Percentiles rank a stretch among this genome's conserved stretches.
phyloP scores from a whole-genome alignment of 2,329 filamentous ascomycete species.

The Gyromitra esculenta region DNA sequence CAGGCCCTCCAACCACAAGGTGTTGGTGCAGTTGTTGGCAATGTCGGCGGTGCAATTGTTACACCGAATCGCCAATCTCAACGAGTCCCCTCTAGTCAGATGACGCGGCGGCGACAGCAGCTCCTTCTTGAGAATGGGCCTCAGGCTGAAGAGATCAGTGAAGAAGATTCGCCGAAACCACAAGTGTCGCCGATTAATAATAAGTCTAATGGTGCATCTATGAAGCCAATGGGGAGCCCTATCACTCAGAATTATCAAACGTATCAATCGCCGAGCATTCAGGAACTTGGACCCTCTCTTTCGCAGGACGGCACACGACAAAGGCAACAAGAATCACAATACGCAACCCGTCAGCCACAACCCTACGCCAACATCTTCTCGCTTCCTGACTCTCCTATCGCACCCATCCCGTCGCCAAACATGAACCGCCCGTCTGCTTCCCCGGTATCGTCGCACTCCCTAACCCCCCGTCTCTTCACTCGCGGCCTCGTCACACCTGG shows the following conservation, averaged over 20 bases:
- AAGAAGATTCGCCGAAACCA: conserved; percentile 37
- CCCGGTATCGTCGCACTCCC: conserved; percentile 40
- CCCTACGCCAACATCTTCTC: conserved; percentile 43
- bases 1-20: conserved; percentile 51
- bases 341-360: conserved; percentile 37
- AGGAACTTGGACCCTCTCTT: conserved; percentile 48
- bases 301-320: conserved; percentile 32
- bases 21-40: conserved; percentile 61
- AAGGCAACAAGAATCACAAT: conserved; percentile 39
- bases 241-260: conserved; percentile 46
- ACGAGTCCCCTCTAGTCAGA: conserved; percentile 57
- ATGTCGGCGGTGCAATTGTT: conserved; percentile 62
- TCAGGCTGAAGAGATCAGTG: conserved; percentile 45
- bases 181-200: conserved; percentile 32
- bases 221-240: conserved; percentile 45
- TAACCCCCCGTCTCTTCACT: conserved; percentile 63
- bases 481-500: conserved; percentile 63
- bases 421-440: conserved; percentile 33
- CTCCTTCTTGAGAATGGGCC: conserved; percentile 54
- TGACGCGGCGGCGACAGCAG: conserved; percentile 50
- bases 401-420: conserved; percentile 28
- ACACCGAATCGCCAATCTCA: conserved; percentile 64
- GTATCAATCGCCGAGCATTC: conserved; percentile 48
- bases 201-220: conserved; percentile 25
- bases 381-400: conserved; percentile 48